phyloP scores from a whole-genome alignment of 768 basidiomycete species.

The Suillus hirtellus region DNA sequence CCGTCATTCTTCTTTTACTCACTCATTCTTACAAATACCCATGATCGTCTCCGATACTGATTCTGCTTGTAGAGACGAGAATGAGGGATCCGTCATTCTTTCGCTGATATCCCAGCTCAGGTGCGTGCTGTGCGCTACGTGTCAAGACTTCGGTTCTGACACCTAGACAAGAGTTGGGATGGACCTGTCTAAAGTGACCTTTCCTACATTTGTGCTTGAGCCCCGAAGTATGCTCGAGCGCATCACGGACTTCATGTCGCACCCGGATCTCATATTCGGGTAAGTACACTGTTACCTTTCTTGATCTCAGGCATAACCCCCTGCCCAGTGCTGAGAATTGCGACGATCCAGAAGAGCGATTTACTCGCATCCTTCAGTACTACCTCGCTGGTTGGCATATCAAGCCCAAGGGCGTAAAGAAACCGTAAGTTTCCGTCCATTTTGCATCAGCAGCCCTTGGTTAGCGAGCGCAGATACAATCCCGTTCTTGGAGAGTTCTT shows the following conservation, averaged over 20 bases:
- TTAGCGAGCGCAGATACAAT: slow-evolving; percentile 68
- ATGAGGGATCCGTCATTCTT: slow-evolving; percentile 88
- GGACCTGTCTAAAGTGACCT: slow-evolving; percentile 94
- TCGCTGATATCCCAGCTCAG: slow-evolving; percentile 88
- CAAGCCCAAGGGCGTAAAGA: slow-evolving; percentile 99
- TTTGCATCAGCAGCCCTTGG: slow-evolving; percentile 11
- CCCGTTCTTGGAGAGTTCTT: slow-evolving; percentile 98
- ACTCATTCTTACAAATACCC: slow-evolving; percentile 24
- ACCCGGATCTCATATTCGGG: slow-evolving; percentile 97
- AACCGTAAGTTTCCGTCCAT: slow-evolving; percentile 64
- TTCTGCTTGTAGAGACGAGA: slow-evolving; percentile 69
- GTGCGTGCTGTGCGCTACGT: slow-evolving; percentile 38
- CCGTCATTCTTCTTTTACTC: slow-evolving; percentile 38
- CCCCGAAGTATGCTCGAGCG: slow-evolving; percentile 97
- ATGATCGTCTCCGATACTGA: slow-evolving; percentile 37
- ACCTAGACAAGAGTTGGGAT: slow-evolving; percentile 74
- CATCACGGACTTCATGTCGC: slow-evolving; percentile 99
- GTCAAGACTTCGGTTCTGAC: slow-evolving; percentile 1
- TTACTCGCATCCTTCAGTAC: slow-evolving; percentile 87
- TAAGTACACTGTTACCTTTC: slow-evolving; percentile 38
- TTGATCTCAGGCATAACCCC: slow-evolving; percentile 8
- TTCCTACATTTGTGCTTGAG: slow-evolving; percentile 94
- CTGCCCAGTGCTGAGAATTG: slow-evolving; percentile 71
- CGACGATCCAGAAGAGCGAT: slow-evolving; percentile 84
- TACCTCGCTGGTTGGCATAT: slow-evolving; percentile 99